These are phyloP conservation scores for Yarrowia sp. DNA, from an alignment of 805 yeast genomes.

Conservation along the genomic window DNA sequence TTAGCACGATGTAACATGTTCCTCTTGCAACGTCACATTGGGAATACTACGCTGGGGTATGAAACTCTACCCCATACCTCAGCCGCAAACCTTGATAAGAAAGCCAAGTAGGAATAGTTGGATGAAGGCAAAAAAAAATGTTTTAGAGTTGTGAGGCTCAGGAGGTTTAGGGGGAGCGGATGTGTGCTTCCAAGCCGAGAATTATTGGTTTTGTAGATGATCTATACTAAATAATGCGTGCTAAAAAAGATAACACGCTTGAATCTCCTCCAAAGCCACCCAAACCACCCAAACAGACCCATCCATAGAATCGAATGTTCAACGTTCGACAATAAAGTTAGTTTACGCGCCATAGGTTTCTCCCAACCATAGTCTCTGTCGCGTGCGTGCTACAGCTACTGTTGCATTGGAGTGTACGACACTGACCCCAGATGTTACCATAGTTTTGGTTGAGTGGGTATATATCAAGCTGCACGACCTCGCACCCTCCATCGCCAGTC, in stretches of 20 bases:
- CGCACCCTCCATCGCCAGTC: too few species aligned
- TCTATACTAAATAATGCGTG: too few species aligned
- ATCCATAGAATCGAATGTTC: neutral
- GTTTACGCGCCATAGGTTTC: constrained; percentile 7
- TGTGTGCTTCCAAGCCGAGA: too few species aligned
- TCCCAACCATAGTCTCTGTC: constrained; percentile 21
- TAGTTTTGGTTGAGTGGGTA: constrained; percentile 2
- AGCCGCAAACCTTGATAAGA: constrained; percentile 12
- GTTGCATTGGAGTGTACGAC: constrained; percentile 3
- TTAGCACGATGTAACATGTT: neutral
- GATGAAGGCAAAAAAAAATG: neutral
- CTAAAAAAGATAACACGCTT: too few species aligned
- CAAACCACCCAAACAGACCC: neutral
- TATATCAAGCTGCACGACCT: constrained; percentile 9
- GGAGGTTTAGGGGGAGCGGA: neutral
- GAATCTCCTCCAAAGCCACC: neutral
- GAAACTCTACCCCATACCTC: constrained; percentile 11
- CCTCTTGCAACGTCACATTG: neutral
- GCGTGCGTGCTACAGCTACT: constrained; percentile 18
- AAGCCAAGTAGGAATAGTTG: neutral
- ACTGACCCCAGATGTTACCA: constrained; percentile 21
- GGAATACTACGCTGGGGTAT: constrained; percentile 10
- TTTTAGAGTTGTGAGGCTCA: neutral
- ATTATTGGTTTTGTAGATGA: too few species aligned
- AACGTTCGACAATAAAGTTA: neutral